Base-by-base conservation (phyloP, 495 filamentous ascomycete genomes). In the Penicillium canescens region DNA sequence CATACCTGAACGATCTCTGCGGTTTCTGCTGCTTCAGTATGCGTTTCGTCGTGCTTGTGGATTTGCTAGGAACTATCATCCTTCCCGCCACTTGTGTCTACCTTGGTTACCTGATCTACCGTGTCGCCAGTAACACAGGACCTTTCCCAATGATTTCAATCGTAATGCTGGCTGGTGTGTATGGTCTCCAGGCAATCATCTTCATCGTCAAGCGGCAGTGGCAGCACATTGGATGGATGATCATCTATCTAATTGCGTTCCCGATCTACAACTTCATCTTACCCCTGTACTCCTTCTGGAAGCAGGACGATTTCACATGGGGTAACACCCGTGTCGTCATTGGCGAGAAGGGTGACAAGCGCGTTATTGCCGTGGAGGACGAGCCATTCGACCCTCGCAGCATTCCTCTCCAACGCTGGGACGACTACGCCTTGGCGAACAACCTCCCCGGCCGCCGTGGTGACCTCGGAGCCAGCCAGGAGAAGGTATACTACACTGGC, bases 21-120 rank as follows among this genome's bases (percentile, higher is more conserved):
- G 94, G 94, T 49, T 98, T 98, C 85, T 98, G 94, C 73, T 97
- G 90, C 73, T 98, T 98, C 79, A 92, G 89, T 52, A 98, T 98
- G 94, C 87, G 94, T 49, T 98, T 98, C 65, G 85, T 98, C 42
- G 94, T 98, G 50, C 87, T 98, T 59, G 86, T 98, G 58, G 94
- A 98, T 79, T 83, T 98, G 11, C 82, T 93, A 50, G 92, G 93
- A 68, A 98, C 94, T 8, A 77, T 98, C 61, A 92, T 96, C 65
- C 86, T 96, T 35, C 94, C 94, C 8, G 89, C 93, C 2, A 96
- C 91, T 13, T 95, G 89, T 66, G 85, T 83, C 52, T 98, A 98
- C 66, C 77, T 98, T 21, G 91, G 77, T 47, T 98, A 95, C 67
- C 80, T 98, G 55, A 85, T 98, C 62, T 96, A 96, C 80, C 72